Base-by-base conservation (phyloP, 176 grass and related monocot species). In the Themeda triandra region DNA sequence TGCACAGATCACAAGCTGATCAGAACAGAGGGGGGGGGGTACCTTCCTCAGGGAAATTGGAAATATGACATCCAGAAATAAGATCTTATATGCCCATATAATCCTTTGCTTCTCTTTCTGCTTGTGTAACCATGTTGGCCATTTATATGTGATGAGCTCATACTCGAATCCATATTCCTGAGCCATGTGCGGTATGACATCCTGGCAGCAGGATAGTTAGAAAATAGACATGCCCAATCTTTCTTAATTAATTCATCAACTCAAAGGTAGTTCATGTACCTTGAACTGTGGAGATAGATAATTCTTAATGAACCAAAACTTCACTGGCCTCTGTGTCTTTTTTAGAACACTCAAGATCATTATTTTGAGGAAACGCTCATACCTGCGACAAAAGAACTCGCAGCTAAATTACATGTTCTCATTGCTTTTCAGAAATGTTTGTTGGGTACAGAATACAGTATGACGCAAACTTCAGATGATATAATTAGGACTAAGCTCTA, bases 291-390 rank as follows among this genome's bases (percentile, higher is more conserved):
- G 96, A 81, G 96, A 98, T n/a, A 98, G 93, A 91, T 95, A 98
- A 82, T 98, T 98, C 85, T 98, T 98, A 54, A 98, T 98, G 87
- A 98, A 98, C 96, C 93, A 98, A 89, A 98, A 98, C 89, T 98
- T 98, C 49, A 95, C 96, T 15, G 96, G 93, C 59, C 96, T 93
- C 77, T 89, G 87, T 31, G 96, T 95, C 59, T 95, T 94, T 89
- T 94, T 95, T 63, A 98, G 85, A 85, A 98, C 96, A 86, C 96
- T 98, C 54, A 98, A 84, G 78, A 98, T 95, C 96, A 98, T 98
- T 77, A 98, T 98, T 85, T 98, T 98, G 73, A 98, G 91, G 87
- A 98, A 98, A 71, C 93, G 91, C 49, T 98, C 93, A 72, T 98
- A 98, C 87, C 96, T 98, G 82, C 76, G 88, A 86, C 33, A 90